Evolutionary conservation across 2,329 filamentous ascomycete genomes (phyloP).

Genomic region (Penicillium sclerotiorum): DNA sequence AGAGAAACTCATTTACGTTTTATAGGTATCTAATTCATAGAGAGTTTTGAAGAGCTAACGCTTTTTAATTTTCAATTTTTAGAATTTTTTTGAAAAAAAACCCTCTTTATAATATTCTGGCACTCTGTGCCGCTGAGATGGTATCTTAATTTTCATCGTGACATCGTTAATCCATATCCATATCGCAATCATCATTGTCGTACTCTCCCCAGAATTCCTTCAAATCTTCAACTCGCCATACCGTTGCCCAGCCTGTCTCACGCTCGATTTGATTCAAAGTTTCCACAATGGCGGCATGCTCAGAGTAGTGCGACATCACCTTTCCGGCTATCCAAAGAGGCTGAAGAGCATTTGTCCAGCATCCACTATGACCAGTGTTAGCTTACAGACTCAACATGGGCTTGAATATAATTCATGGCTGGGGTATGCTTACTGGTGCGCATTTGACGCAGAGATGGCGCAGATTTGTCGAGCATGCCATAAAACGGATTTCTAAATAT

Average conservation of each 20-base stretch:
- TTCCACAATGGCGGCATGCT: slow-evolving; percentile 51
- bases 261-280: slow-evolving; percentile 54
- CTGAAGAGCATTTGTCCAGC: slow-evolving; percentile 51
- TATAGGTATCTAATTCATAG: no score
- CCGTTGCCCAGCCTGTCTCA: slow-evolving; percentile 57
- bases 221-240: slow-evolving; percentile 57
- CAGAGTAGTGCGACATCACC: slow-evolving; percentile 48
- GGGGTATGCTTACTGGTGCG: slow-evolving; percentile 37
- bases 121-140: no score
- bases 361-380: slow-evolving; percentile 29
- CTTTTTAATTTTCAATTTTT: no score
- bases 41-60: no score
- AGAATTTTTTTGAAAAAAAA: no score
- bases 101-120: no score
- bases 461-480: slow-evolving; percentile 54
- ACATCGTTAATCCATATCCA: slow-evolving; percentile 13
- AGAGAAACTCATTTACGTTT: no score
- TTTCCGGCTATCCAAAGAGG: slow-evolving; percentile 54
- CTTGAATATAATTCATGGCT: no score
- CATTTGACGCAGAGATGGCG: slow-evolving; percentile 49
- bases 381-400: neutral
- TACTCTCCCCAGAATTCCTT: slow-evolving; percentile 55
- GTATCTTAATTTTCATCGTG: no score
- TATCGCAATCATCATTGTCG: slow-evolving; percentile 25
- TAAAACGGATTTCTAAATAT: slow-evolving; percentile 42